phyloP scores from a whole-genome alignment of 345 rosid genomes.

The Chamaenerion angustifolium region DNA sequence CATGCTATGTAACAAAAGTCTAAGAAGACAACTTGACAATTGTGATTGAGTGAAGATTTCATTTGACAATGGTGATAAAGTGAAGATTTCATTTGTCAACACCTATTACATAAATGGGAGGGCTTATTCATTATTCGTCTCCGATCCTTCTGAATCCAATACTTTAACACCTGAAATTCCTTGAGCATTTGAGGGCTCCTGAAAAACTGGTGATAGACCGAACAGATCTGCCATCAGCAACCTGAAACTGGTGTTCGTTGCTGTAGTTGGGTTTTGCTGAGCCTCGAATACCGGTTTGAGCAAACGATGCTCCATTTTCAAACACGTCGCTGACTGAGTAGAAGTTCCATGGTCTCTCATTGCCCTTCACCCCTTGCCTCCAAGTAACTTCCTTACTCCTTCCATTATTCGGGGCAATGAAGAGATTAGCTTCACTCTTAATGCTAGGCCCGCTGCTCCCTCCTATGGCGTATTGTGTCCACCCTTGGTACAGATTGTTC shows the following conservation, averaged over 20 bases:
- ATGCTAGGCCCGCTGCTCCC: slow-evolving; percentile 70
- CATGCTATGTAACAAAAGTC: too few species aligned
- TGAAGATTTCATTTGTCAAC: too few species aligned
- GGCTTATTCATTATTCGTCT: too few species aligned
- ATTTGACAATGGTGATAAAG: too few species aligned
- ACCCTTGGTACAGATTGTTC: slow-evolving; percentile 64
- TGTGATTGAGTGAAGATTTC: too few species aligned
- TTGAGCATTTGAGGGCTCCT: slow-evolving; percentile 34
- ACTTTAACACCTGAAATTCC: slow-evolving; percentile 4
- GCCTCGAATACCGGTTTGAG: slow-evolving; percentile 20
- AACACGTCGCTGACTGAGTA: slow-evolving; percentile 40
- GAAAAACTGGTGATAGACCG: slow-evolving; percentile 33
- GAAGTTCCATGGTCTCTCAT: slow-evolving; percentile 34
- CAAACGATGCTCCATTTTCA: slow-evolving; percentile 50
- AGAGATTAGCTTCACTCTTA: slow-evolving; percentile 62
- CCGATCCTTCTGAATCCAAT: too few species aligned
- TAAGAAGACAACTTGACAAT: too few species aligned
- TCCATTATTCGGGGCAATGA: slow-evolving; percentile 37
- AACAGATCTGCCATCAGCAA: slow-evolving; percentile 28
- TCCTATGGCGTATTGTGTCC: slow-evolving; percentile 72
- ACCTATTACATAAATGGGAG: too few species aligned
- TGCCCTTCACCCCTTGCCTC: slow-evolving; percentile 21
- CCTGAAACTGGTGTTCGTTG: slow-evolving; percentile 25
- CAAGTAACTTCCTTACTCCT: slow-evolving; percentile 36
- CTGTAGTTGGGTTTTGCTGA: slow-evolving; percentile 33